These are phyloP conservation scores for Beauveria sp. DNA, from an alignment of 2,329 filamentous ascomycete genomes.

Conservation along the genomic window DNA sequence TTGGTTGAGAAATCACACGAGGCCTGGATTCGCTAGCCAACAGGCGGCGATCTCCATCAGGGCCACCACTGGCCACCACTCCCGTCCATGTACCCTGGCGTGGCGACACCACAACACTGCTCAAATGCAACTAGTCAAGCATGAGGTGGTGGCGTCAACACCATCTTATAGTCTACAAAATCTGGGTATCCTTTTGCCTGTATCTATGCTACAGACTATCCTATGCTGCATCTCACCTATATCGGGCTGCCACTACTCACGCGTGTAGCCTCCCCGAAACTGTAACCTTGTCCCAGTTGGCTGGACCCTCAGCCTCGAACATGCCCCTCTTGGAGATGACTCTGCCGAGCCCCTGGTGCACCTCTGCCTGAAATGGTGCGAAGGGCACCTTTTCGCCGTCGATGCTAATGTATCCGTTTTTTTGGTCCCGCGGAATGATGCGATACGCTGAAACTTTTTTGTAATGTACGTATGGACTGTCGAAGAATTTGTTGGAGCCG, in stretches of 20 bases:
- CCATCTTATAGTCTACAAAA: neutral
- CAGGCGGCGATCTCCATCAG: neutral
- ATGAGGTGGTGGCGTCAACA: neutral
- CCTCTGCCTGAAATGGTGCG: slow-evolving; percentile 82
- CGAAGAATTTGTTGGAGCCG: slow-evolving; percentile 69
- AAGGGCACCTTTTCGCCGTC: slow-evolving; percentile 87
- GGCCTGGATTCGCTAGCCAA: neutral
- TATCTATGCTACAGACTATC: neutral
- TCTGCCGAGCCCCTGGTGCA: slow-evolving; percentile 74
- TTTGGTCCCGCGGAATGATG: slow-evolving; percentile 65
- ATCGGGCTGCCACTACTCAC: slow-evolving; percentile 4
- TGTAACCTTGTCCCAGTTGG: slow-evolving; percentile 39
- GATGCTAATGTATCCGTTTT: slow-evolving; percentile 82
- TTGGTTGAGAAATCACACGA: neutral
- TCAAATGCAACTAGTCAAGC: neutral
- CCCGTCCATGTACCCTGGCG: neutral
- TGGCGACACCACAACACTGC: neutral
- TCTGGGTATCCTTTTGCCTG: neutral
- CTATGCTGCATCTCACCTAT: neutral
- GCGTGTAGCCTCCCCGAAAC: slow-evolving; percentile 23
- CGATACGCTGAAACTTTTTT: slow-evolving; percentile 83
- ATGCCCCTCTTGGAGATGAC: slow-evolving; percentile 70
- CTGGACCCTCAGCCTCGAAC: slow-evolving; percentile 59
- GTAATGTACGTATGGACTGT: slow-evolving; percentile 69
- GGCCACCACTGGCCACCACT: neutral